phyloP scores from a whole-genome alignment of 495 filamentous ascomycete genomes.

The Aspergillus homomorphus region DNA sequence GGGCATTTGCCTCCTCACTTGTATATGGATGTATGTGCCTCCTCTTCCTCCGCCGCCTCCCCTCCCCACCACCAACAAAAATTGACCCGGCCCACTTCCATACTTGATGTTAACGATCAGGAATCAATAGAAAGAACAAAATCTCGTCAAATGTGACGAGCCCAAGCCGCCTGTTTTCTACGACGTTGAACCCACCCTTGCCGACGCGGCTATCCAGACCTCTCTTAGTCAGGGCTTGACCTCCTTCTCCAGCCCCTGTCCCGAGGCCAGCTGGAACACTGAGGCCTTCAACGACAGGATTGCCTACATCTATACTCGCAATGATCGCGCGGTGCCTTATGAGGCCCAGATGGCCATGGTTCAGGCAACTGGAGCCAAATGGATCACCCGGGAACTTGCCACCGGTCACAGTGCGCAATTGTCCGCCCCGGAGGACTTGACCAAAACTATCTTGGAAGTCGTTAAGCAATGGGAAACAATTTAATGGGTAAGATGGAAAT shows the following conservation, averaged over 20 bases:
- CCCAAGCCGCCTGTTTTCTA: not conserved
- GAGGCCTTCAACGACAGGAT: not conserved
- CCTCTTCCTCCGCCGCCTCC: not conserved
- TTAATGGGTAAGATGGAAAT: no score
- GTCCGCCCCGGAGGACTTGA: not conserved
- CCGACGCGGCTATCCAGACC: not conserved
- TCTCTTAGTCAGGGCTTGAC: not conserved
- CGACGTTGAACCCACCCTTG: not conserved
- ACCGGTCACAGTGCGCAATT: not conserved
- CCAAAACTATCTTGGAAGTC: not conserved
- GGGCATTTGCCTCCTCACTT: not conserved
- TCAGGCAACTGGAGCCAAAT: not conserved
- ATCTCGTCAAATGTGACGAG: not conserved
- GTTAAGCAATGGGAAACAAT: not conserved
- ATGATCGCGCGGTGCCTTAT: not conserved
- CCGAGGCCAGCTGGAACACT: not conserved
- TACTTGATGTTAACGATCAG: no score
- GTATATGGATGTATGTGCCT: not conserved
- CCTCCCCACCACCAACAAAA: not conserved
- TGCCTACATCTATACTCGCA: not conserved
- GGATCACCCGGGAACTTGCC: not conserved
- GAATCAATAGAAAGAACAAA: not conserved
- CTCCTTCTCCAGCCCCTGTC: not conserved
- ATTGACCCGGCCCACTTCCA: no score
- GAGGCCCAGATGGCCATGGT: not conserved